Percentiles rank a stretch among this genome's conserved stretches.
phyloP scores from a whole-genome alignment of 1,284 basidiomycete genomes.

The Microbotryum scabiosae region DNA sequence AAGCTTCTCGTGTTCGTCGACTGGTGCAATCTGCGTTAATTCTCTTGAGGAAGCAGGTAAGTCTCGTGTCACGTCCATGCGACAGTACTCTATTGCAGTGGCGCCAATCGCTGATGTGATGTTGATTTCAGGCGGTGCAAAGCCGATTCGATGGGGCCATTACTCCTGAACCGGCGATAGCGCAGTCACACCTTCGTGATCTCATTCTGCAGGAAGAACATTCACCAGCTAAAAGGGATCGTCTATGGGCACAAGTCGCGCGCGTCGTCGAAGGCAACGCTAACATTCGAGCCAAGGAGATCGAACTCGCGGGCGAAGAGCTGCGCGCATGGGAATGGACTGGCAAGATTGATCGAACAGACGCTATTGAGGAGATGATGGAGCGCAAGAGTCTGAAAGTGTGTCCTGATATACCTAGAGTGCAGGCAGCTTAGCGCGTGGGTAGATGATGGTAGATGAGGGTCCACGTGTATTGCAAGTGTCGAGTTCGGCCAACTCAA shows the following conservation, averaged over 20 bases:
- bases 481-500: background rate
- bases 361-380: background rate
- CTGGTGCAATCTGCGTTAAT: too few species aligned
- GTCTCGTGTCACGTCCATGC: background rate
- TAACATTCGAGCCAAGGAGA: conserved; percentile 81
- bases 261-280: conserved; percentile 84
- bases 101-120: background rate
- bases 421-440: background rate
- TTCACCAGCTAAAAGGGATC: conserved; percentile 56
- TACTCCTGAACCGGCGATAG: conserved; percentile 68
- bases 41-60: conserved; percentile 23
- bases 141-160: conserved; percentile 73
- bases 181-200: conserved; percentile 84
- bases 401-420: background rate
- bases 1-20: too few species aligned
- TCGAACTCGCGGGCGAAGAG: conserved; percentile 70
- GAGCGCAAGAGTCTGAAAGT: background rate
- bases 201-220: conserved; percentile 74
- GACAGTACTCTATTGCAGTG: background rate
- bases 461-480: background rate
- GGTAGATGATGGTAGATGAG: conserved; percentile 2
- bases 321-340: conserved; percentile 50
- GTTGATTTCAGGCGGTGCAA: conserved; percentile 48
- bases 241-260: conserved; percentile 79
- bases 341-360: conserved; percentile 24